phyloP scores from a whole-genome alignment of 2,329 filamentous ascomycete genomes.

The Aspergillus chevalieri region DNA sequence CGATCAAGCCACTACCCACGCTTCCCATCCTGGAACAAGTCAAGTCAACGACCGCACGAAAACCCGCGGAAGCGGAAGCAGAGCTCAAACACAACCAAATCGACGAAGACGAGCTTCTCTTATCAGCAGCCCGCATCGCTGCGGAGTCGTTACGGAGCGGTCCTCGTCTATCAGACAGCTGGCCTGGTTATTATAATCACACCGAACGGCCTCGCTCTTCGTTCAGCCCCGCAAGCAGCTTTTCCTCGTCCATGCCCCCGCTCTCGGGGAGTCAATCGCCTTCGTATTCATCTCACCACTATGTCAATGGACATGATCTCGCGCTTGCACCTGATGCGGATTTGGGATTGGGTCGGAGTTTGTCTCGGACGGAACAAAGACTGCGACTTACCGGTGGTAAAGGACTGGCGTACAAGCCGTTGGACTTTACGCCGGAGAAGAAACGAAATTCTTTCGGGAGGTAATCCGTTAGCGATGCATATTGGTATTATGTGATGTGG shows the following conservation, averaged over 20 bases:
- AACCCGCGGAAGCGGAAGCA: conserved; percentile 13
- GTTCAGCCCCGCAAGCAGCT: conserved; percentile 21
- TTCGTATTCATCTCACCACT: conserved; percentile 4
- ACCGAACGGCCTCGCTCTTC: conserved; percentile 18
- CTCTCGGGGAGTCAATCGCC: too few species aligned
- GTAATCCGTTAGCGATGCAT: too few species aligned
- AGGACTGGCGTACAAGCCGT: conserved; percentile 37
- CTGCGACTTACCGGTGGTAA: conserved; percentile 39
- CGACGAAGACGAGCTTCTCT: conserved; percentile 38
- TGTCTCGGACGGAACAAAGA: conserved; percentile 40
- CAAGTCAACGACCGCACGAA: conserved; percentile 21
- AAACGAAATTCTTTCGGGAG: conserved; percentile 8
- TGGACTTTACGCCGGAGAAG: conserved; percentile 24
- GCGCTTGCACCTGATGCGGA: conserved; percentile 34
- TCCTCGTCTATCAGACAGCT: conserved; percentile 25
- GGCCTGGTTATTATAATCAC: conserved; percentile 10
- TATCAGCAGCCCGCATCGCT: conserved; percentile 36
- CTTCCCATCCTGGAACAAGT: conserved; percentile 31
- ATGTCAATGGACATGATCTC: conserved; percentile 36
- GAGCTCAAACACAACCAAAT: conserved; percentile 21
- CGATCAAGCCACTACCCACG: conserved; percentile 25
- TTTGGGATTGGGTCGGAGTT: conserved; percentile 31
- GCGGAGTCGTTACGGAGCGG: conserved; percentile 35
- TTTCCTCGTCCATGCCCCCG: conserved; percentile 13
- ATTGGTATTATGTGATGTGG: not conserved